Base-by-base conservation (phyloP, 1,139 yeast species). In the Magnusiomyces magnusii region DNA sequence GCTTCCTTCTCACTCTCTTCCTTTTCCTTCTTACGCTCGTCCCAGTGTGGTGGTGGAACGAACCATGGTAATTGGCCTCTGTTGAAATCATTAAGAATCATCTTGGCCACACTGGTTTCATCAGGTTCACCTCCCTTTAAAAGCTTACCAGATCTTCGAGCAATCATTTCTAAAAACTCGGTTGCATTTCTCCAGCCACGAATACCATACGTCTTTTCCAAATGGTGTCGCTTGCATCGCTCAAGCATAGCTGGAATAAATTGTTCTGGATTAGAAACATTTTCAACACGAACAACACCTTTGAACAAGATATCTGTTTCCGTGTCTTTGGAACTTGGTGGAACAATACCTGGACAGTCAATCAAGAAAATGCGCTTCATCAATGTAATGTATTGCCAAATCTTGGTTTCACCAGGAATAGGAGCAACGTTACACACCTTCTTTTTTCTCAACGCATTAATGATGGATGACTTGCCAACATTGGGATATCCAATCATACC, bases 1-100 rank as follows among this genome's bases (percentile, higher is more conserved):
- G 49, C 39, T 57, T 51, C 17, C 47, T 7, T 44, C 49, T 9
- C 49, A 5, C 3, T 17, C 17, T 44, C 27, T 5, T 61, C 62
- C 28, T 61, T 55, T 7, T 34, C 57, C 36, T 54, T 53, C 34
- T 56, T 67, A 3, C 62, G 66, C 10, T 72, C 76, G 60, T 75
- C 77, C 56, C 73, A 80, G 25, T 72, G 73, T n/a, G 98, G 98
- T 53, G 99, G 98, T 42, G 95, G 84, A 41, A 90, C 90, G 72
- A 93, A 93, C 99, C 99, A 93, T 27, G 99, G 99, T 60, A 93
- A 91, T 70, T 91, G 90, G 62, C 99, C 99, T 74, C 99, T 83
- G 75, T 90, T 93, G 78, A 93, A 93, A 73, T 93, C 99, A 68
- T 89, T 91, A 71, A 93, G 80, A 39, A 93, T 86, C 70, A 87